Evolutionary conservation across 1,284 basidiomycete genomes (phyloP), one percentile per base, ranked within the genome.

Genomic region (Gymnopus androsaceus): DNA sequence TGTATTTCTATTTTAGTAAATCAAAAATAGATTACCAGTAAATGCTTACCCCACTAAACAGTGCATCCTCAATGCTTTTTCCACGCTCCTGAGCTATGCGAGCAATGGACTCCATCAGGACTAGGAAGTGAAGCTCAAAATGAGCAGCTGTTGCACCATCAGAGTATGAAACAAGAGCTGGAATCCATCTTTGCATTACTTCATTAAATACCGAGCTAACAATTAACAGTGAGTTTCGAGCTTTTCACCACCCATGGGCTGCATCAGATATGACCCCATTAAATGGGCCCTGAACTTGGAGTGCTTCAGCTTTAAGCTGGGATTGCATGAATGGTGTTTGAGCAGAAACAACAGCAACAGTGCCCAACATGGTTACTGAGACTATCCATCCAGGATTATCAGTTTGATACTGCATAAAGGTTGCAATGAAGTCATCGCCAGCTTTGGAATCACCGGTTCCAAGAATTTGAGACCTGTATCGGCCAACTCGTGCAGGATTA

Each of bases 31-130:
- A n/a, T n/a, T n/a, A n/a, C n/a, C n/a, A n/a, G n/a, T n/a, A n/a
- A n/a, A 21, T 17, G 59, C 61, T 36, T 56, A 67, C 65, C 30
- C 62, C 61, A 14, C 57, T 56, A 57, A 67, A 67, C 3, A 65
- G 37, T 2, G 53, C 17, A 56, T 67, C 65, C 1, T 14, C 19
- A 1, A 66, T 37, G 4, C 7, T 17, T 19, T 41, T 41, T 28
- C 27, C 37, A 27, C 27, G 11, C 12, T 51, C n/a, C 14, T 3
- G 17, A 42, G 14, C 38, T 17, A 30, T 31, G 38, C n/a, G 17
- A n/a, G 50, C 36, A 30, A 51, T 51, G n/a, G 37, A 40, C 17
- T 51, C 50, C 19, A 51, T 27, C 7, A 51, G 28, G n/a, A 33
- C 52, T 17, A 47, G 42, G 17, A 46, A 54, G 21, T 51, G 37